Evolutionary conservation across 441 rosid species (phyloP).

Genomic region (Eutrema salsugineum): DNA sequence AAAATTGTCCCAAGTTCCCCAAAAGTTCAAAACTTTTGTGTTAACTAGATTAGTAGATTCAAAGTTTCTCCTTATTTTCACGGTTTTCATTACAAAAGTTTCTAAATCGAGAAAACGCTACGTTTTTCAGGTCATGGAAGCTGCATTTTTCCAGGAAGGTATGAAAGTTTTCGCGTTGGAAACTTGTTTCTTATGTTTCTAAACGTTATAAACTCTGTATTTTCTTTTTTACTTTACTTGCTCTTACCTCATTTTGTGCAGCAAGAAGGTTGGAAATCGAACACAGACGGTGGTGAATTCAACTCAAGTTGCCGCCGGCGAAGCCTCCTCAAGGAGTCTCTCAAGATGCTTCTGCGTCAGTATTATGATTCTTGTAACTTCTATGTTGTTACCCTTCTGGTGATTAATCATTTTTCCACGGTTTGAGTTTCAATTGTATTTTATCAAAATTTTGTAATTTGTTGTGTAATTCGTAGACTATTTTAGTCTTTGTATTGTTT

Average conservation of each 20-base stretch:
- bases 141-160: slow-evolving; percentile 99
- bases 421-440: slow-evolving; percentile 25
- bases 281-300: slow-evolving; percentile 62
- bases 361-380: slow-evolving; percentile 45
- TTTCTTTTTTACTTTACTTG: not conserved
- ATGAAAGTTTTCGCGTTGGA: slow-evolving; percentile 3
- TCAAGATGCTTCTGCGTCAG: slow-evolving; percentile 28
- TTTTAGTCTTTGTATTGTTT: slow-evolving; percentile 7
- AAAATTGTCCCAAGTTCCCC: not conserved
- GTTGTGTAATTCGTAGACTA: slow-evolving; percentile 2
- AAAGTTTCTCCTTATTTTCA: not conserved
- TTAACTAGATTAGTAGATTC: not conserved
- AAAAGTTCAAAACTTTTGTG: not conserved
- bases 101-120: slow-evolving; percentile 21
- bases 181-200: not conserved
- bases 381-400: slow-evolving; percentile 40
- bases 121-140: slow-evolving; percentile 86
- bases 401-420: slow-evolving; percentile 19
- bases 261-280: slow-evolving; percentile 68
- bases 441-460: slow-evolving; percentile 13
- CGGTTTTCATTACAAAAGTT: not conserved
- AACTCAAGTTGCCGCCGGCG: slow-evolving; percentile 46
- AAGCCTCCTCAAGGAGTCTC: slow-evolving; percentile 41
- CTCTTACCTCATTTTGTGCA: slow-evolving; percentile 31
- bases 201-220: not conserved